Base-by-base conservation (phyloP, 2,329 filamentous ascomycete species). In the Neonectria neomacrospora region DNA sequence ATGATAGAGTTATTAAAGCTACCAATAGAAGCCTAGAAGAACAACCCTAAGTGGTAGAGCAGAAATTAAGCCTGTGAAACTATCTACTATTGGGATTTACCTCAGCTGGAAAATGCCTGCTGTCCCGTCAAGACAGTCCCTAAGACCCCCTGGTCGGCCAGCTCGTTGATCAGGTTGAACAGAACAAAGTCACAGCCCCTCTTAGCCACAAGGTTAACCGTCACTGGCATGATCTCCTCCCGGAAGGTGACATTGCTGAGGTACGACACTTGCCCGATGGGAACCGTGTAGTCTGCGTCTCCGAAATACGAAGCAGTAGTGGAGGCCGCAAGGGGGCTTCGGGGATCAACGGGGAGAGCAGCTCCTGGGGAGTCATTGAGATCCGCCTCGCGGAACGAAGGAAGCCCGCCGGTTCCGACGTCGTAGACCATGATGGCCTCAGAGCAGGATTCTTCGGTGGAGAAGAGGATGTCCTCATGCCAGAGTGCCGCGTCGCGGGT, bases 181-280 rank as follows among this genome's bases (percentile, higher is more conserved):
- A 51, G 5, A n/a, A 51, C 28, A 34, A 37, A 37, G 18, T 51
- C 48, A 18, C 48, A 51, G 1, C 48, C 48, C 28, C 48, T 51
- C 48, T n/a, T 34, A 18, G 48, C 48, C 26, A 51, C 48, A 4
- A 51, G 18, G 48, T 51, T 51, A 5, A 51, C n/a, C 18, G 48
- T 51, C 26, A 51, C 48, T 7, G 48, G 48, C 48, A 51, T 51
- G 7, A 51, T 18, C 11, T 32, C 48, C 6, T 51, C 18, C 48
- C 37, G n/a, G 11, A 30, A 22, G n/a, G 45, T 48, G 26, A 51
- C 48, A 12, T 34, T 34, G n/a, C 48, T 34, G 11, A 51, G 22
- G 28, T 51, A 51, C 10, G 48, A 9, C 11, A 37, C 48, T 51
- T 51, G 48, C 3, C 10, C 48, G 7, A 51, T 51, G 11, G 48